phyloP scores from a whole-genome alignment of 164 flowering plant species.

The Tetracentron sinense region DNA sequence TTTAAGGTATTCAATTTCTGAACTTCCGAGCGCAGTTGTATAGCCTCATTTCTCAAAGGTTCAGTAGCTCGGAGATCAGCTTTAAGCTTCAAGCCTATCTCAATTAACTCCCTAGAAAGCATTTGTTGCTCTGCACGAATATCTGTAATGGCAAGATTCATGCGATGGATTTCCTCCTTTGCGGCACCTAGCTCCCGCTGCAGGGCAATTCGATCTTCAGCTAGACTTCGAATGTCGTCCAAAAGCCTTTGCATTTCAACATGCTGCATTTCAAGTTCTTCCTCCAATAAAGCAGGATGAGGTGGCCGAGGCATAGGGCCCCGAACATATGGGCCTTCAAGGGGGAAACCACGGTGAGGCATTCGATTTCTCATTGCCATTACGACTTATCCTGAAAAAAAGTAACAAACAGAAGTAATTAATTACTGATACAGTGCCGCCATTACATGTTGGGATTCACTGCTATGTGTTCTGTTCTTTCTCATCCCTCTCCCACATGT shows the following conservation, averaged over 20 bases:
- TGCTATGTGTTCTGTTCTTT: too few species aligned
- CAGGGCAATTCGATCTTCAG: conserved; percentile 66
- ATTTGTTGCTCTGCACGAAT: conserved; percentile 71
- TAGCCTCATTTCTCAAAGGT: conserved; percentile 63
- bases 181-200: conserved; percentile 67
- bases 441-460: too few species aligned
- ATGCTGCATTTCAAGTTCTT: conserved; percentile 81
- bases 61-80: conserved; percentile 85
- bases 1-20: conserved; percentile 51
- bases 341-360: conserved; percentile 64
- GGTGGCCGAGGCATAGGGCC: conserved; percentile 60
- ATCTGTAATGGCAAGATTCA: conserved; percentile 60
- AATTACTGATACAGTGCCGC: too few species aligned
- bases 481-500: too few species aligned
- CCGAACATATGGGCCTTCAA: conserved; percentile 46
- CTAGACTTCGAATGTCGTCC: conserved; percentile 68
- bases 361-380: conserved; percentile 85
- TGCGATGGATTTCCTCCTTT: conserved; percentile 75
- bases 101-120: conserved; percentile 70
- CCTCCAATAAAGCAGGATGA: conserved; percentile 80
- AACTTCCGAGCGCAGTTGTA: conserved; percentile 63
- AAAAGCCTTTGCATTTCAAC: conserved; percentile 69
- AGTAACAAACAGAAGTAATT: too few species aligned
- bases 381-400: too few species aligned
- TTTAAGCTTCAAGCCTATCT: conserved; percentile 79